These are phyloP conservation scores for Trichocladium antarcticum DNA, from an alignment of 495 filamentous ascomycete species.

Conservation along the genomic window DNA sequence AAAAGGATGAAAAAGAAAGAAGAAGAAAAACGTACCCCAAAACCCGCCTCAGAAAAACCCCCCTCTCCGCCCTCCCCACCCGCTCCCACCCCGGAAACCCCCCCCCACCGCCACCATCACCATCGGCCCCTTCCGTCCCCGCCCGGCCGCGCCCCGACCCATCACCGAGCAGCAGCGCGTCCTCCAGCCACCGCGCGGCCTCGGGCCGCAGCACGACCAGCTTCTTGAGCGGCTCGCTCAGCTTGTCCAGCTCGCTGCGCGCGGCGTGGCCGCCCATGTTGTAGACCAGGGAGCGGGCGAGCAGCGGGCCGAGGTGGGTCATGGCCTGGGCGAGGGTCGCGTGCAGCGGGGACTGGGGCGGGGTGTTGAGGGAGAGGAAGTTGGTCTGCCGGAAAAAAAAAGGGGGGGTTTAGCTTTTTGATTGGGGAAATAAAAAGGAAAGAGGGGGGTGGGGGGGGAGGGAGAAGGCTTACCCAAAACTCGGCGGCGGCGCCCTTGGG, in stretches of 20 bases:
- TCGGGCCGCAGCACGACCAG: slow-evolving; percentile 54
- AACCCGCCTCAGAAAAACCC: slow-evolving; percentile 47
- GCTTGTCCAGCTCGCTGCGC: slow-evolving; percentile 64
- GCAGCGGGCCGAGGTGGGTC: slow-evolving; percentile 46
- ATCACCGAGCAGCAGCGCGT: slow-evolving; percentile 46
- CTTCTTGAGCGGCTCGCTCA: slow-evolving; percentile 68
- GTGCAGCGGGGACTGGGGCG: slow-evolving; percentile 24
- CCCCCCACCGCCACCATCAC: slow-evolving; percentile 35
- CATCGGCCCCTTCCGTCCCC: slow-evolving; percentile 49
- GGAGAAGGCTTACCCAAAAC: slow-evolving; percentile 56
- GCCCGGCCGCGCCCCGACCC: slow-evolving; percentile 31
- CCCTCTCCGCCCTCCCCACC: slow-evolving; percentile 51
- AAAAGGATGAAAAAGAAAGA: not conserved
- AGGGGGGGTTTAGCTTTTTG: not conserved
- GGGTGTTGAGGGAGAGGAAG: slow-evolving; percentile 34
- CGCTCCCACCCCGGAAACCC: slow-evolving; percentile 49
- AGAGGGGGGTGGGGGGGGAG: not conserved
- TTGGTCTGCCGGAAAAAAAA: slow-evolving; percentile 24
- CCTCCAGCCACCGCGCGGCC: slow-evolving; percentile 50
- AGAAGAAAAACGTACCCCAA: slow-evolving; percentile 34
- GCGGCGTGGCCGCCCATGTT: slow-evolving; percentile 65
- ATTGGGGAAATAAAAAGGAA: slow-evolving; percentile 1
- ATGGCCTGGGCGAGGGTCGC: slow-evolving; percentile 43
- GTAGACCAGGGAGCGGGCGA: slow-evolving; percentile 49
- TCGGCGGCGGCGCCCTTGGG: slow-evolving; percentile 67